Percentiles rank a stretch among this genome's conserved stretches.
These are phyloP conservation scores for Mentha longifolia DNA, from an alignment of 257 asterid genomes.

Conservation along the genomic window DNA sequence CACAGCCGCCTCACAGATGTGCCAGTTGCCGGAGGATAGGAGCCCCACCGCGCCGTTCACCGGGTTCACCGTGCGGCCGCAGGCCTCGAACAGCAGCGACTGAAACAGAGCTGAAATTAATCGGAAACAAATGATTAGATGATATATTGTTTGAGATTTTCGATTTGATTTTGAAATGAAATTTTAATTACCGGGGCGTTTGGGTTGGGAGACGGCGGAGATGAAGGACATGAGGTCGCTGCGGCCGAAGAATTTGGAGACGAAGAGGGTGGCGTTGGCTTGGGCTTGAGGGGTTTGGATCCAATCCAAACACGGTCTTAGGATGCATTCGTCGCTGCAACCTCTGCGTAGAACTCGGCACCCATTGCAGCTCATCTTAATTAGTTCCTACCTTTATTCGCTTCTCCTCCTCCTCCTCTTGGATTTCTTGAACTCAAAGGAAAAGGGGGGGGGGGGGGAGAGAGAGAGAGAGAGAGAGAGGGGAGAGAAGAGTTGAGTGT, in stretches of 20 bases:
- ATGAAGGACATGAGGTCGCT: constrained; percentile 78
- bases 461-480: neutral
- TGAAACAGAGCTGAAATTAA: constrained; percentile 60
- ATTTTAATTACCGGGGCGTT: constrained; percentile 66
- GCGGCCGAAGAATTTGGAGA: constrained; percentile 95
- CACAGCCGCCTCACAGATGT: constrained; percentile 75
- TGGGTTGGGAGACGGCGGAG: constrained; percentile 61
- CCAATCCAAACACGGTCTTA: constrained; percentile 85
- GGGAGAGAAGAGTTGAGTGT: neutral
- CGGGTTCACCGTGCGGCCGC: constrained; percentile 89
- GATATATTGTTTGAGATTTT: neutral
- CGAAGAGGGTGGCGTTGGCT: constrained; percentile 80
- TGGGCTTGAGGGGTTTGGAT: constrained; percentile 69
- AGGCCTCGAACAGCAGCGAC: constrained; percentile 83
- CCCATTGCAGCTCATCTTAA: constrained; percentile 90
- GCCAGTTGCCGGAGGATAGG: constrained; percentile 74
- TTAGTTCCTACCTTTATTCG: neutral
- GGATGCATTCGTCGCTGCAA: constrained; percentile 68
- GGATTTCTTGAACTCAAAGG: constrained; percentile 35
- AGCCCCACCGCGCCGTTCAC: constrained; percentile 90
- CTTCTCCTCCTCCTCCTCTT: neutral
- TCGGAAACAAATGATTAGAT: neutral
- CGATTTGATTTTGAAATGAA: neutral
- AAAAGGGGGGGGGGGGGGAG: too few relatives aligned
- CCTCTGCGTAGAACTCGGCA: constrained; percentile 84